Evolutionary conservation across 305 asterid genomes (phyloP).

Genomic region (Fraxinus sp.): DNA sequence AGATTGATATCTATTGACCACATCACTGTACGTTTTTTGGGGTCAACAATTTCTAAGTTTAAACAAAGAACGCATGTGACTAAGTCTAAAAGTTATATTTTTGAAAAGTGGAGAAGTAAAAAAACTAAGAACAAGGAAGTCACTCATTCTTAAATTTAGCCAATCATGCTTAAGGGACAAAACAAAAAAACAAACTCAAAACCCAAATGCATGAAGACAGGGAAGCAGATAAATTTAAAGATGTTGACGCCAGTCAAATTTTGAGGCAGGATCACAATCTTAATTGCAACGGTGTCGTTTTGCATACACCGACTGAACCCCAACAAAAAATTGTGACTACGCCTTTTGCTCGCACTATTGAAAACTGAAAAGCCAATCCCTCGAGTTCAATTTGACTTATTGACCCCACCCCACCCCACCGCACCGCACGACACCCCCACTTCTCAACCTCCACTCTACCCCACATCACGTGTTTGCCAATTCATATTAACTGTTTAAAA

Average conservation of each 20-base stretch:
- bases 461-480: slow-evolving; percentile 30
- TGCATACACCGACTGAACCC: background rate
- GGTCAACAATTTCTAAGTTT: too few species aligned
- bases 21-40: too few species aligned
- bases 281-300: background rate
- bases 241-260: background rate
- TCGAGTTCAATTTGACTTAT: background rate
- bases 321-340: background rate
- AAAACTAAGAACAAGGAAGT: background rate
- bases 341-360: background rate
- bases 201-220: background rate
- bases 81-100: background rate
- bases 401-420: background rate
- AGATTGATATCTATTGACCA: too few species aligned
- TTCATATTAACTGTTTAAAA: background rate
- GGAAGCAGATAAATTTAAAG: background rate
- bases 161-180: background rate
- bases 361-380: background rate
- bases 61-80: background rate
- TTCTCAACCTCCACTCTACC: background rate
- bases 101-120: background rate
- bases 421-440: background rate
- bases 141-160: too few species aligned
- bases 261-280: background rate
- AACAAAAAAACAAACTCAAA: background rate